Base-by-base conservation (phyloP, 352 stramenopile species). In the Salisapilia sapeloensis region DNA sequence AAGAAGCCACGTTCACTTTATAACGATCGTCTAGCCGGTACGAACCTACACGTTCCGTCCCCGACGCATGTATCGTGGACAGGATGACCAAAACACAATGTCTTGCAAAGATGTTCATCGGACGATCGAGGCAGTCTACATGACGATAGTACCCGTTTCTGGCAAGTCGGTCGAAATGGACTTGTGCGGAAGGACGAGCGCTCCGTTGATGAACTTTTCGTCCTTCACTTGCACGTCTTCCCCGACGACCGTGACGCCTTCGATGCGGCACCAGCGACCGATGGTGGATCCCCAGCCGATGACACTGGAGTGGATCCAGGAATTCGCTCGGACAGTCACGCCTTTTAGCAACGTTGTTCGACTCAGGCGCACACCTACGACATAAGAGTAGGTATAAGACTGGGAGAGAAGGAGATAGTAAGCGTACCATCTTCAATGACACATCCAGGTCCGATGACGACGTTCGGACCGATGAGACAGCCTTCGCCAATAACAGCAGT, bases 181-280 rank as follows among this genome's bases (percentile, higher is more conserved):
- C 41, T 89, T 89, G 52, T 92, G 77, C 24, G 77, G 77, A 35
- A 92, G 42, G 43, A 92, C 82, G 46, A 92, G 65, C 14, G 65
- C 72, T 23, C 77, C 77, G 39, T 92, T 90, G 51, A 92, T 84
- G 49, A 76, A 87, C 50, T 82, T 79, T 35, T 89, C 77, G 39
- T 90, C 74, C 42, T 86, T 86, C 21, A 90, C 66, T 42, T 85
- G 66, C 32, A 92, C 77, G 24, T 92, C 77, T 36, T 92, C 77
- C 13, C 77, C 77, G 10, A 92, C 62, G 14, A 92, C 74, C 10
- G 71, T 87, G 26, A 58, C 81, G 22, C 74, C 74, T 44, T 90
- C 77, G 19, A 92, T 60, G 23, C 77, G 74, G 42, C 74, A 90
- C 72, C 74, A 89, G 49, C 74, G 63, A 16, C 74, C 74, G 32